A percentile compares a stretch with the other conserved stretches of the same genome.
These are phyloP conservation scores for Boletus mariae DNA, from an alignment of 1,284 basidiomycete species.

Conservation along the genomic window DNA sequence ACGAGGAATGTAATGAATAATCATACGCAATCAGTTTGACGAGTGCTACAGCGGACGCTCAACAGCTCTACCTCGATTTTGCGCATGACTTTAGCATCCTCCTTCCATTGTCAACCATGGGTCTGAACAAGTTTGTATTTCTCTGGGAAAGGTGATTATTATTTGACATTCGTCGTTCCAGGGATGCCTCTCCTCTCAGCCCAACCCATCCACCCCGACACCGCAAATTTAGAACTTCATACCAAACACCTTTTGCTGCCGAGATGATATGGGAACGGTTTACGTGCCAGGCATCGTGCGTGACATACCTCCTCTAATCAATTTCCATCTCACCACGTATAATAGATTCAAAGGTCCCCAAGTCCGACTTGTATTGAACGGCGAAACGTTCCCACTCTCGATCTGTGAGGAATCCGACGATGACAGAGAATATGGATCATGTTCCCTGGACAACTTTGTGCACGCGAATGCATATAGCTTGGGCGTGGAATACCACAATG, in stretches of 20 bases:
- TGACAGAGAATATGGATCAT: slow-evolving; percentile 38
- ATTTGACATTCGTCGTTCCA: slow-evolving; percentile 8
- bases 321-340: not conserved
- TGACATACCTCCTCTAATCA: not conserved
- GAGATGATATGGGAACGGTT: slow-evolving; percentile 48
- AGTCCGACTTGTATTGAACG: slow-evolving; percentile 45
- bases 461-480: slow-evolving; percentile 30
- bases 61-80: slow-evolving; percentile 44
- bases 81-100: slow-evolving; percentile 48
- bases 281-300: slow-evolving; percentile 37
- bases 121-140: slow-evolving; percentile 37
- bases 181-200: slow-evolving; percentile 35
- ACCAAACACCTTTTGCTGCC: slow-evolving; percentile 44
- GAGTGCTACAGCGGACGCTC: slow-evolving; percentile 30
- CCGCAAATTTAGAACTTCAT: slow-evolving; percentile 41
- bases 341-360: slow-evolving; percentile 26
- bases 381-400: slow-evolving; percentile 38
- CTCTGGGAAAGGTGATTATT: not conserved
- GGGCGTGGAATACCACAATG: slow-evolving; percentile 32
- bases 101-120: slow-evolving; percentile 40
- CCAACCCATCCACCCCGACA: slow-evolving; percentile 24
- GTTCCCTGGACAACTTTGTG: slow-evolving; percentile 38
- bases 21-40: slow-evolving; percentile 31
- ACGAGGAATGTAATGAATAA: not conserved
- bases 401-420: slow-evolving; percentile 27